Base-by-base conservation (phyloP, 108 stramenopile species). In the Mayamaea pseudoterrestris region DNA sequence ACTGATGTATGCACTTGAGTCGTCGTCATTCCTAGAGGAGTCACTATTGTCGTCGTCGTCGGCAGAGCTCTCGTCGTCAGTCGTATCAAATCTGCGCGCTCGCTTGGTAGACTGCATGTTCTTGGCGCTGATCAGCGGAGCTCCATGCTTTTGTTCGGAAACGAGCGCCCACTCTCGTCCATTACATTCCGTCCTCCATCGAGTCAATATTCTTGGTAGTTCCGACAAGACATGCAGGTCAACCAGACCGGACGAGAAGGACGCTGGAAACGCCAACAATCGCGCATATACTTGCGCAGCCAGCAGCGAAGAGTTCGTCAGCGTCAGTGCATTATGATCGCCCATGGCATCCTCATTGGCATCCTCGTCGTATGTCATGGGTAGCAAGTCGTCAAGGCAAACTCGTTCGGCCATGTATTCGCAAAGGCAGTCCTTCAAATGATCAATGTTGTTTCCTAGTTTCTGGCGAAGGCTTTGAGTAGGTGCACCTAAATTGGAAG, bases 191-290 rank as follows among this genome's bases (percentile, higher is more conserved):
- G 68, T 55, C 2, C 69, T 55, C 79, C 79, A 90, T 21, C 80
- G 47, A 41, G 71, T 35, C 9, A 83, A 47, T 55, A 83, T 49
- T 20, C 76, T 79, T 0, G 64, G 26, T 58, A 90, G 30, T 7
- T 65, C 61, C 9, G 63, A 65, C 4, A 85, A 25, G 20, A 73
- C 67, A 3, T 72, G 68, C 0, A 73, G 47, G 44, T 80, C 79
- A 1, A 90, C 56, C 23, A 90, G 50, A 0, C 83, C 83, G 27
- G 69, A 64, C 1, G 75, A 83, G 58, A 76, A 69, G 4, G 81
- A 73, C 17, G 83, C 88, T 14, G 65, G 59, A 12, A 65, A 54
- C 2, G 60, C 62, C 0, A 83, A 28, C 21, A 85, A 47, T 27
- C 63, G 35, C 2, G 71, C 73, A 46, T 85, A 90, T 6, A 80